Evolutionary conservation across 441 rosid genomes (phyloP).

Genomic region (Populus hybrid): DNA sequence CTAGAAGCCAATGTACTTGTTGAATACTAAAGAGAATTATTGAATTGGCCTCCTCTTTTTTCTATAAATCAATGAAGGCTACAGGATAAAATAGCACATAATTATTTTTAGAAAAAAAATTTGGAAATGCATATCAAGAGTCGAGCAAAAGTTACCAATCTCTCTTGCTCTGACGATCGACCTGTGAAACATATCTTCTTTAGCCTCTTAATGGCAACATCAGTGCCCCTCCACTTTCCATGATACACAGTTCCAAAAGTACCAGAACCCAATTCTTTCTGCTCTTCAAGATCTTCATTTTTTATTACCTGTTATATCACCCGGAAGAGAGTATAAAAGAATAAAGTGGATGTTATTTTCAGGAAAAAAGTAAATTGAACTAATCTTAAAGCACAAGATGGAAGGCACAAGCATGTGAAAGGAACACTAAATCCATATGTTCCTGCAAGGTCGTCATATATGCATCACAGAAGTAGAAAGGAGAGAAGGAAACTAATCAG

Average conservation of each 20-base stretch:
- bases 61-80: background rate
- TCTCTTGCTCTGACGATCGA: conserved; percentile 85
- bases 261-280: conserved; percentile 92
- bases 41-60: too few relatives aligned
- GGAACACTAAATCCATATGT: background rate
- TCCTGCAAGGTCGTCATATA: background rate
- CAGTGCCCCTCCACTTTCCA: conserved; percentile 98
- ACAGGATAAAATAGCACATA: background rate
- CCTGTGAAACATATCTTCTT: conserved; percentile 91
- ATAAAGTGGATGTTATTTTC: background rate
- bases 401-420: background rate
- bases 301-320: conserved; percentile 50
- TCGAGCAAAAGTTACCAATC: conserved; percentile 47
- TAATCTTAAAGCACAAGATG: background rate
- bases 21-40: background rate
- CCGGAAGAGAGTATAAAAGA: background rate
- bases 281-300: conserved; percentile 95
- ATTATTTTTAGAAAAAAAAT: background rate
- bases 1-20: background rate
- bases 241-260: conserved; percentile 95
- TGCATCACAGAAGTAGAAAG: background rate
- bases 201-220: conserved; percentile 92
- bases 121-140: background rate
- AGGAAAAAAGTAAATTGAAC: background rate
- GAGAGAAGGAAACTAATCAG: background rate